Percentiles rank a stretch among this genome's conserved stretches.
Conservation (phyloP, 371 early-diverging fungal genomes). For the Apophysomyces trapeziformis region DNA sequence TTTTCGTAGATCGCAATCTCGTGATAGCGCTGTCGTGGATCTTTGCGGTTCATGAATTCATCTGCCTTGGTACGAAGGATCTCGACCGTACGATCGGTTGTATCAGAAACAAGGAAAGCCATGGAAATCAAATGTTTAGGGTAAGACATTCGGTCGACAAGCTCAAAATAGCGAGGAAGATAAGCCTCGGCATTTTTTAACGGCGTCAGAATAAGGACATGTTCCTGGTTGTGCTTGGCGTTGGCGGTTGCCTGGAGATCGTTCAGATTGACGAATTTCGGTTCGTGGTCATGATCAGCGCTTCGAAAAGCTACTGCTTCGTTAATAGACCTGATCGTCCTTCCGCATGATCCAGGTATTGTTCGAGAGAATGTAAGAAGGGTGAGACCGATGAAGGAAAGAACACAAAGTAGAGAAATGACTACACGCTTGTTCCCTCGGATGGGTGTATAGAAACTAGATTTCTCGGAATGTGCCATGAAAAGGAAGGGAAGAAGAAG, state of each 20-base stretch:
- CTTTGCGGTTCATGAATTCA: constrained; percentile 19
- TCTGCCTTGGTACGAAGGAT: constrained; percentile 38
- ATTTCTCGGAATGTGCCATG: background rate
- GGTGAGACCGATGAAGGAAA: constrained; percentile 36
- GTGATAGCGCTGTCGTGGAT: constrained; percentile 30
- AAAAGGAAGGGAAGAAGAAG: background rate
- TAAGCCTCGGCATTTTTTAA: constrained; percentile 62
- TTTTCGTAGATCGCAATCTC: constrained; percentile 59
- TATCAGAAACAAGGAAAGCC: constrained; percentile 61
- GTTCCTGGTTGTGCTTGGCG: constrained; percentile 25
- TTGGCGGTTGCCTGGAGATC: constrained; percentile 29
- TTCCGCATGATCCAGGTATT: constrained; percentile 29
- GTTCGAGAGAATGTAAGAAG: constrained; percentile 39
- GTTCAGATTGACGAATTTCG: constrained; percentile 35
- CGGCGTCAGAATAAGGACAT: constrained; percentile 65
- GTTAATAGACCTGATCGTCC: constrained; percentile 37
- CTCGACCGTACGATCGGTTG: constrained; percentile 55
- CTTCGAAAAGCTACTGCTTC: constrained; percentile 33
- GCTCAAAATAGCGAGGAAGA: constrained; percentile 58
- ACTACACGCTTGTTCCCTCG: constrained; percentile 40
- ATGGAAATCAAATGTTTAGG: constrained; percentile 61
- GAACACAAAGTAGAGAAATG: constrained; percentile 28
- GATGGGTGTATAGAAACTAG: constrained; percentile 25
- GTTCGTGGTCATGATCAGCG: constrained; percentile 10
- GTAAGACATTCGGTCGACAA: constrained; percentile 53